Percentiles rank a stretch among this genome's conserved stretches.
Conservation (phyloP, 2,329 filamentous ascomycete genomes). For the Aspergillus persii region DNA sequence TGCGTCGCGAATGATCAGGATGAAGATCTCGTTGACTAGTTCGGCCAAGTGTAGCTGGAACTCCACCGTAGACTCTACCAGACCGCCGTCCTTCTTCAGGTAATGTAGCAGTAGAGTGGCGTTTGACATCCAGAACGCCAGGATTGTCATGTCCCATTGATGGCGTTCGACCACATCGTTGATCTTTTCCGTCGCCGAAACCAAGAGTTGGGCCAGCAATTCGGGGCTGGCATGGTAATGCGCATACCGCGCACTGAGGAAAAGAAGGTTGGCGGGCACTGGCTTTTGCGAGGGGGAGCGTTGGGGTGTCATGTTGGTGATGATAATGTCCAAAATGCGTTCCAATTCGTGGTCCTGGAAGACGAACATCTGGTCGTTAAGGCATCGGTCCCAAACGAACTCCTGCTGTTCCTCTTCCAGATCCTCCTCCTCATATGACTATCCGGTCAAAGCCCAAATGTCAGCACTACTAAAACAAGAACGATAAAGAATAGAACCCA, state of each 20-base stretch:
- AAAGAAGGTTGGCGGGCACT: conserved; percentile 94
- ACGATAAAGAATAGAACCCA: neutral
- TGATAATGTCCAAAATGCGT: conserved; percentile 88
- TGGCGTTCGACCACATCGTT: conserved; percentile 93
- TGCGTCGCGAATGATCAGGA: conserved; percentile 92
- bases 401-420: conserved; percentile 86
- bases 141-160: conserved; percentile 99
- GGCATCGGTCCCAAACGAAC: conserved; percentile 90
- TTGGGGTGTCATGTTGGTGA: conserved; percentile 97
- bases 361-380: conserved; percentile 99
- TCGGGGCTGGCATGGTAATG: conserved; percentile 92
- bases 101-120: conserved; percentile 94
- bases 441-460: neutral
- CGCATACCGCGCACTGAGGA: conserved; percentile 90
- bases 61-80: conserved; percentile 76
- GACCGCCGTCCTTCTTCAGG: conserved; percentile 84
- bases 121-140: conserved; percentile 99
- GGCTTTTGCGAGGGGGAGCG: conserved; percentile 95
- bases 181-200: conserved; percentile 90
- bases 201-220: conserved; percentile 74
- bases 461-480: neutral
- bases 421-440: conserved; percentile 75
- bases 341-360: conserved; percentile 94
- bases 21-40: conserved; percentile 96
- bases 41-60: conserved; percentile 94